Evolutionary conservation across 257 asterid species (phyloP).

Genomic region (Avicennia marina): DNA sequence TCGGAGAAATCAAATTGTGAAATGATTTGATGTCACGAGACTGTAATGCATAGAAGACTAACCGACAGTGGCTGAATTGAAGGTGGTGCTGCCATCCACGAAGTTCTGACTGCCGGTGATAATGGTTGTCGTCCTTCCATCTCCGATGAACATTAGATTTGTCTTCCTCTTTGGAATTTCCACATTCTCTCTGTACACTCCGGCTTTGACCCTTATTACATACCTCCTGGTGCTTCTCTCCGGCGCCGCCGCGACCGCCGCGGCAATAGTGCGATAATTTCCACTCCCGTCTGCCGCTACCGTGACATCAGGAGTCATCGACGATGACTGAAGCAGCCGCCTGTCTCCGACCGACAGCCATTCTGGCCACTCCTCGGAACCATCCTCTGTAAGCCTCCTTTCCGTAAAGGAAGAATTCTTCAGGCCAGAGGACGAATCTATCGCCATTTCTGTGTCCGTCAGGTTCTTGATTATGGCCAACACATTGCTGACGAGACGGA

Average conservation of each 20-base stretch:
- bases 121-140: conserved; percentile 45
- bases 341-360: conserved; percentile 61
- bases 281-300: conserved; percentile 73
- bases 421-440: neutral
- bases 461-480: conserved; percentile 49
- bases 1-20: too few species aligned
- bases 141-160: conserved; percentile 58
- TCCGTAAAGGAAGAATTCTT: neutral
- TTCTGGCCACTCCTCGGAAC: conserved; percentile 37
- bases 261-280: conserved; percentile 33
- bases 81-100: conserved; percentile 60
- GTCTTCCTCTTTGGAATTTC: conserved; percentile 38
- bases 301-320: conserved; percentile 45
- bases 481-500: conserved; percentile 53
- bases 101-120: conserved; percentile 48
- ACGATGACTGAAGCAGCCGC: conserved; percentile 48
- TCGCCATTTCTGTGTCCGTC: conserved; percentile 30
- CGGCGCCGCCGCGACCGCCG: conserved; percentile 58
- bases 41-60: conserved; percentile 2
- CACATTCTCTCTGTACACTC: conserved; percentile 53
- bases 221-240: conserved; percentile 38
- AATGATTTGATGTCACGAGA: too few species aligned
- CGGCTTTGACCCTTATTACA: conserved; percentile 48
- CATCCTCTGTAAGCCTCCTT: neutral
- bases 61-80: conserved; percentile 65